These are phyloP conservation scores for Phaffia australis DNA, from an alignment of 768 basidiomycete species.

Conservation along the genomic window DNA sequence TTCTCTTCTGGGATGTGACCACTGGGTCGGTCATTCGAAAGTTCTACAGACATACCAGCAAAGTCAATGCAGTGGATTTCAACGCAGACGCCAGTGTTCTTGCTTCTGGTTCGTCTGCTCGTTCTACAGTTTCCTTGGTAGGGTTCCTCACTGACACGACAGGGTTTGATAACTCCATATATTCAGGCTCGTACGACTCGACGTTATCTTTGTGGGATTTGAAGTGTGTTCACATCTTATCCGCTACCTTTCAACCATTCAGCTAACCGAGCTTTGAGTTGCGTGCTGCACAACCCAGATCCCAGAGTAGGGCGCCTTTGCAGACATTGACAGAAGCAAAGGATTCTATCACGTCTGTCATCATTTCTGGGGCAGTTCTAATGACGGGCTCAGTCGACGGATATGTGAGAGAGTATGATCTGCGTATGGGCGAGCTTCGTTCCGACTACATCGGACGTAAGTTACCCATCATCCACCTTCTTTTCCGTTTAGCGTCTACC, in stretches of 20 bases:
- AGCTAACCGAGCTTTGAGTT: neutral
- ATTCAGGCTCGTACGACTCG: slow-evolving; percentile 24
- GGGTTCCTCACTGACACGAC: neutral
- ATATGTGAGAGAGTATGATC: slow-evolving; percentile 81
- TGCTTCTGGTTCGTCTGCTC: slow-evolving; percentile 70
- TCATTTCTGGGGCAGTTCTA: slow-evolving; percentile 45
- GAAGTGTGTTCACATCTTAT: slow-evolving; percentile 13
- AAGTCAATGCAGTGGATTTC: slow-evolving; percentile 82
- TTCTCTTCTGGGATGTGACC: slow-evolving; percentile 93
- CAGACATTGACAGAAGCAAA: slow-evolving; percentile 65
- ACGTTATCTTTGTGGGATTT: slow-evolving; percentile 21
- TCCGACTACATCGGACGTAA: slow-evolving; percentile 82
- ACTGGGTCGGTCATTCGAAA: slow-evolving; percentile 72
- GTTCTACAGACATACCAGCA: slow-evolving; percentile 77
- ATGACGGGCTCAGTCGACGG: slow-evolving; percentile 83
- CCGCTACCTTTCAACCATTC: neutral
- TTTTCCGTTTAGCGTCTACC: neutral
- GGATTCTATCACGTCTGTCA: slow-evolving; percentile 70
- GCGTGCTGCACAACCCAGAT: slow-evolving; percentile 8
- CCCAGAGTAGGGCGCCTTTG: slow-evolving; percentile 26
- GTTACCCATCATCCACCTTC: slow-evolving; percentile 31
- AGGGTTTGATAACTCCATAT: neutral
- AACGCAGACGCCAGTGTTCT: slow-evolving; percentile 24
- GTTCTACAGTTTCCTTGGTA: slow-evolving; percentile 33
- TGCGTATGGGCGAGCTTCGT: slow-evolving; percentile 81